Evolutionary conservation across 345 rosid species (phyloP).

Genomic region (Triadica sebifera): DNA sequence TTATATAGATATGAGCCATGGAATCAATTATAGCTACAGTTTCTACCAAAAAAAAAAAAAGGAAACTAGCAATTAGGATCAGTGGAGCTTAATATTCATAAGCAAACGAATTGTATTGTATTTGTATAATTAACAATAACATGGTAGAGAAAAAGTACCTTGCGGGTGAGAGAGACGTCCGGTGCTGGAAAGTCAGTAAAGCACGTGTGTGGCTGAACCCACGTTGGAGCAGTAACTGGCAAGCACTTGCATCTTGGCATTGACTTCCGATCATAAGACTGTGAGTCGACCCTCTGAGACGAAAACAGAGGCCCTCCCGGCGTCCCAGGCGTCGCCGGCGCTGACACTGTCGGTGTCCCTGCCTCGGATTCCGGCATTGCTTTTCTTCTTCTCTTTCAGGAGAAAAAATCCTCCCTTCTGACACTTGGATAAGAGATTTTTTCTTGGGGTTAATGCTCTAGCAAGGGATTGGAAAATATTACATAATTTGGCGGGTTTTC

Average conservation of each 20-base stretch:
- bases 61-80: too few species aligned
- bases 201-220: constrained; percentile 72
- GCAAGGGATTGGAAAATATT: constrained; percentile 21
- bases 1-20: too few species aligned
- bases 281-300: constrained; percentile 69
- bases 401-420: too few species aligned
- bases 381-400: neutral
- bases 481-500: constrained; percentile 44
- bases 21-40: too few species aligned
- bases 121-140: neutral
- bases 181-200: constrained; percentile 70
- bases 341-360: constrained; percentile 55
- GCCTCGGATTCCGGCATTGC: constrained; percentile 41
- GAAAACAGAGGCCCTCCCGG: constrained; percentile 89
- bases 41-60: too few species aligned
- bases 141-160: constrained; percentile 41
- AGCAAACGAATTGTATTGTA: too few species aligned
- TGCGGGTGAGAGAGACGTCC: constrained; percentile 82
- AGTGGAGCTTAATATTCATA: too few species aligned
- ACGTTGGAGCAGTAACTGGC: constrained; percentile 67
- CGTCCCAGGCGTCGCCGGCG: constrained; percentile 92
- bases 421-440: neutral
- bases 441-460: neutral
- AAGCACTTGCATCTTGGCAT: constrained; percentile 86
- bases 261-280: constrained; percentile 88